Percentiles rank a stretch among this genome's conserved stretches.
These are phyloP conservation scores for Rhododendron vialii DNA, from an alignment of 148 eudicot species.

Conservation along the genomic window DNA sequence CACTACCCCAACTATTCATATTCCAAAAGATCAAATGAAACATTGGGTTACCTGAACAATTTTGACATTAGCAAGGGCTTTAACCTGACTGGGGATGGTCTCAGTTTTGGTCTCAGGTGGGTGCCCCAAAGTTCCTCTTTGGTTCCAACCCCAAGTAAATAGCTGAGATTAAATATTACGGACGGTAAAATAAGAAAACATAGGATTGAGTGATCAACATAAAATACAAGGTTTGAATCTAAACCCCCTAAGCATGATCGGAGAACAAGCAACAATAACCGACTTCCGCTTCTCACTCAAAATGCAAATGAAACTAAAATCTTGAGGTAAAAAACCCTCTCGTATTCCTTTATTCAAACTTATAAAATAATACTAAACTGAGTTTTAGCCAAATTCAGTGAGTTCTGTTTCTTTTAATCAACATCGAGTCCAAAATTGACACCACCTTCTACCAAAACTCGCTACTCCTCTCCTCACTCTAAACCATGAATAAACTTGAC, in stretches of 20 bases:
- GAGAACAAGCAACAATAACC: background rate
- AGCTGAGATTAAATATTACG: slow-evolving; percentile 36
- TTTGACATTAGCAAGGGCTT: slow-evolving; percentile 78
- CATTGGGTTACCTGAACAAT: slow-evolving; percentile 66
- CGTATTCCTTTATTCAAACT: background rate
- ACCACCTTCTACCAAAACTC: background rate
- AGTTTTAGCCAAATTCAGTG: background rate
- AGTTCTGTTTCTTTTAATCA: background rate
- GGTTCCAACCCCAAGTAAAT: slow-evolving; percentile 99
- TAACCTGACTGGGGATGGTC: slow-evolving; percentile 90
- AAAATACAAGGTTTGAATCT: background rate
- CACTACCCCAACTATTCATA: background rate
- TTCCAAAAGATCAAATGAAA: background rate
- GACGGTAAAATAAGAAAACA: background rate
- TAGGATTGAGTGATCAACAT: background rate
- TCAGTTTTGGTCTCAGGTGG: slow-evolving; percentile 85
- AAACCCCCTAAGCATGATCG: background rate
- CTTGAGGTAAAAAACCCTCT: background rate
- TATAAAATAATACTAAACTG: background rate
- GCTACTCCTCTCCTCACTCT: background rate
- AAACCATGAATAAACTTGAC: background rate
- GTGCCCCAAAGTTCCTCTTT: slow-evolving; percentile 95
- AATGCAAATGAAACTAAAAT: background rate
- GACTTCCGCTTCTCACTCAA: background rate
- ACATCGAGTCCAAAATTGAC: background rate